Evolutionary conservation across 2,329 filamentous ascomycete genomes (phyloP).

Genomic region (Nothophaeocryptopus gaeumannii): DNA sequence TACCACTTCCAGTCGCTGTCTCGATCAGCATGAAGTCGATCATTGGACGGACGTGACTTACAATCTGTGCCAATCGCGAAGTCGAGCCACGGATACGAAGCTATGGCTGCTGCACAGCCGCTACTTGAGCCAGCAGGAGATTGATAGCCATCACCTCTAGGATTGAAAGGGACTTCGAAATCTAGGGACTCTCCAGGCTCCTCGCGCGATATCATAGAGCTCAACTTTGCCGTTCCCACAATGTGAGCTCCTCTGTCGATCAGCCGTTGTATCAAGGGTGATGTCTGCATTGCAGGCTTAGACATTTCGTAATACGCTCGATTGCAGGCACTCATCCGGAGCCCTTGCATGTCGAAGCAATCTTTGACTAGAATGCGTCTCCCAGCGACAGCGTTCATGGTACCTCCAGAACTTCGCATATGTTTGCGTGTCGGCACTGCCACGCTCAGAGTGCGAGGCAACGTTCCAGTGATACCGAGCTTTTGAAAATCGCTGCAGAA

Average conservation of each 20-base stretch:
- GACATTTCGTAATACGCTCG: constrained; percentile 10
- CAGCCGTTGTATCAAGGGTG: constrained; percentile 44
- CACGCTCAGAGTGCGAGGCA: background rate
- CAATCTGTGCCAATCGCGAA: constrained; percentile 24
- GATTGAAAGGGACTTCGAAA: constrained; percentile 40
- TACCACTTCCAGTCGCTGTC: constrained; percentile 6
- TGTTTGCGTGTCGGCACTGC: background rate
- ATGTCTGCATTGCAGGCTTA: constrained; percentile 42
- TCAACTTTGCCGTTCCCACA: constrained; percentile 43
- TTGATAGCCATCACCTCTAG: constrained; percentile 50
- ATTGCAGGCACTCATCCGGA: constrained; percentile 20
- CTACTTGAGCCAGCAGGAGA: constrained; percentile 39
- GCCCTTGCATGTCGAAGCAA: constrained; percentile 23
- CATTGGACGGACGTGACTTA: background rate
- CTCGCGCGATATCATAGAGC: constrained; percentile 20
- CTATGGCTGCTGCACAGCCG: constrained; percentile 41
- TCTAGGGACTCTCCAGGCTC: constrained; percentile 36
- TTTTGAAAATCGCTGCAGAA: background rate
- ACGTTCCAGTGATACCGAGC: background rate
- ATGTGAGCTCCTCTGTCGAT: constrained; percentile 56
- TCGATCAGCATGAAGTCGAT: background rate
- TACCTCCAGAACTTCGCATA: background rate
- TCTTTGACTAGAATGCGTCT: constrained; percentile 29
- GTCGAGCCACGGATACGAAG: constrained; percentile 41
- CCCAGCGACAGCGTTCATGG: background rate